These are phyloP conservation scores for Colletotrichum sublineola DNA, from an alignment of 2,329 filamentous ascomycete species.

Conservation along the genomic window DNA sequence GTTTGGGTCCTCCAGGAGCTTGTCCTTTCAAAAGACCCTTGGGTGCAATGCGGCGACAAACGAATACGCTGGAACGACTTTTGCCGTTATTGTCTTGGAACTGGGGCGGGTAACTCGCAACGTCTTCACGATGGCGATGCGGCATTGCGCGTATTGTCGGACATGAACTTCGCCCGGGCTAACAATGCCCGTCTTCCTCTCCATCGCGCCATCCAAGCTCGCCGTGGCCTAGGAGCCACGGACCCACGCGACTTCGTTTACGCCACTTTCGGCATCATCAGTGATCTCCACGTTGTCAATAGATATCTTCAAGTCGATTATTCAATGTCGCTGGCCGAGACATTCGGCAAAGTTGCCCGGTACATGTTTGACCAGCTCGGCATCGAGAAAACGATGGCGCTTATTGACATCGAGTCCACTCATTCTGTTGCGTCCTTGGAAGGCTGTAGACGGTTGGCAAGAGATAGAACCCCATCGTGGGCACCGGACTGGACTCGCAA, in stretches of 20 bases:
- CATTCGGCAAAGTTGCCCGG: conserved; percentile 9
- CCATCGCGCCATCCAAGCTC: not conserved
- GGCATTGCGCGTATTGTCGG: not conserved
- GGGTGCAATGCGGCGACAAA: conserved; percentile 45
- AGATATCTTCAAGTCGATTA: conserved; percentile 11
- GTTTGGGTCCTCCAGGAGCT: conserved; percentile 49
- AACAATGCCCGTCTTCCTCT: conserved; percentile 6
- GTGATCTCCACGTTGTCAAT: not conserved
- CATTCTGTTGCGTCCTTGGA: not conserved
- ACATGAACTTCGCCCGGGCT: conserved; percentile 16
- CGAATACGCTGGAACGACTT: conserved; percentile 16
- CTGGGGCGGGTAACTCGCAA: not conserved
- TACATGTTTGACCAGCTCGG: conserved; percentile 19
- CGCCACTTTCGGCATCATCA: conserved; percentile 17
- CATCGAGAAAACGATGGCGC: not conserved
- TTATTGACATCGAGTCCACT: not conserved
- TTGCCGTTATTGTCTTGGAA: conserved; percentile 8
- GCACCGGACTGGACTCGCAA: conserved; percentile 16
- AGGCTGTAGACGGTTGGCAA: not conserved
- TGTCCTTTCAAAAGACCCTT: conserved; percentile 43
- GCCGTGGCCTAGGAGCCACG: conserved; percentile 13
- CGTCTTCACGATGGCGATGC: not conserved
- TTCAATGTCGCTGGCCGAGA: not conserved
- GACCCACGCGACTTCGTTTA: conserved; percentile 23
- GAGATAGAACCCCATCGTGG: conserved; percentile 14